Evolutionary conservation across 2,329 filamentous ascomycete species (phyloP), one percentile per base, ranked within the genome.

Genomic region (Aureobasidium leucospermi): DNA sequence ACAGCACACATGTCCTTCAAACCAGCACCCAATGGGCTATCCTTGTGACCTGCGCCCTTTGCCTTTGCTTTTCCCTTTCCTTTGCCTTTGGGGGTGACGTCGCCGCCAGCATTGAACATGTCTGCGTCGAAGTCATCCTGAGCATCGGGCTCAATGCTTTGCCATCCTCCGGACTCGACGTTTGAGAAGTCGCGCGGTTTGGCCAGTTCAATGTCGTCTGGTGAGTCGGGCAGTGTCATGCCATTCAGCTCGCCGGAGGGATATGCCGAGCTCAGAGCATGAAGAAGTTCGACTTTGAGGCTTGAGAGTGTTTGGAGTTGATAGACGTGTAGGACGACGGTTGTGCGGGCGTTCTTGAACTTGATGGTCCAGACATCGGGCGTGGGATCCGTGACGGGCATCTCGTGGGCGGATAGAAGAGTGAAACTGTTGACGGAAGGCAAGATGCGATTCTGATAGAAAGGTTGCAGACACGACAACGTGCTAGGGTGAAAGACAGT

Each of bases 261-360:
- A 9, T 66, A 64, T 6, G 75, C 75, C 59, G 78, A 70, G 38
- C 67, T 60, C 2, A 80, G 68, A 0, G 75, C 75, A 48, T 67
- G 64, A 58, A 75, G 70, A 10, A 80, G 75, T 31, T 73, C 67
- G 6, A 67, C 43, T 63, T 78, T 77, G 23, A 80, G 67, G 1
- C 67, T 66, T 13, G 64, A 45, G 58, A 79, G 72, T 51, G 71
- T 69, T 58, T 73, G 66, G 6, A 78, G 69, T 0, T 75, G 75
- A 55, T 77, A 72, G 64, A 73, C 68, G 67, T 79, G 75, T 0
- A 80, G 71, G 43, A 79, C 66, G 62, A 79, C 66, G 36, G 78
- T 79, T 34, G 72, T 76, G 49, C 72, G 74, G 66, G 73, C 67
- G 57, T 74, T 68, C 64, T 79, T 80, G 65, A 79, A 73, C 60